phyloP scores from a whole-genome alignment of 1,139 yeast species.

The Kluyveromyces sp. region DNA sequence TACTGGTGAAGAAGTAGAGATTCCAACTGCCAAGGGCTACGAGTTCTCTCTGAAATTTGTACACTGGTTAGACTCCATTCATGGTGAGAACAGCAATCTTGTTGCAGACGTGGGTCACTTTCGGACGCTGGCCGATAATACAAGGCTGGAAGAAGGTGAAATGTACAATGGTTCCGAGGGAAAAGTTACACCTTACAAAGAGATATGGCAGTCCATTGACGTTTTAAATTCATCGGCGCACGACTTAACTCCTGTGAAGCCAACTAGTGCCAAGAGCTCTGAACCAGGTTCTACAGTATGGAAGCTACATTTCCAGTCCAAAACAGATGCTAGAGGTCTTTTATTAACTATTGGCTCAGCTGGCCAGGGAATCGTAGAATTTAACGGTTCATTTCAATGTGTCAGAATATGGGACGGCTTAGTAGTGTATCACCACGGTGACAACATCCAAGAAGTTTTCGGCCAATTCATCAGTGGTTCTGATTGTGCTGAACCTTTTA shows the following conservation, averaged over 20 bases:
- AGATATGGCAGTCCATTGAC: constrained; percentile 48
- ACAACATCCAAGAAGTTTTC: constrained; percentile 5
- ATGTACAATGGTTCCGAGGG: constrained; percentile 42
- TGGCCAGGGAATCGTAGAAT: constrained; percentile 41
- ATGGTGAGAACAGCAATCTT: constrained; percentile 13
- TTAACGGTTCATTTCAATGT: constrained; percentile 20
- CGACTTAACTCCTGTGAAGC: constrained; percentile 19
- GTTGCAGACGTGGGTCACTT: constrained; percentile 42
- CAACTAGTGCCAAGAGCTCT: background rate
- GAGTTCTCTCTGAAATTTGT: constrained; percentile 10
- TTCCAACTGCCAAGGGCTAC: constrained; percentile 10
- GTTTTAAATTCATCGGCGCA: constrained; percentile 32
- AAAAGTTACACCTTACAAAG: constrained; percentile 37
- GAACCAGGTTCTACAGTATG: constrained; percentile 13
- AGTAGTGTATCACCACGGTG: constrained; percentile 8
- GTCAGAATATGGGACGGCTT: constrained; percentile 9
- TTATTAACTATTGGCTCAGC: constrained; percentile 41
- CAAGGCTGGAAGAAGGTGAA: constrained; percentile 42
- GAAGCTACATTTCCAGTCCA: constrained; percentile 25
- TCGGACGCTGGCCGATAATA: constrained; percentile 33
- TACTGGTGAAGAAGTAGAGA: constrained; percentile 10
- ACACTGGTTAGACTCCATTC: constrained; percentile 8
- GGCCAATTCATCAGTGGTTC: constrained; percentile 3
- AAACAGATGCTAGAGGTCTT: constrained; percentile 34
- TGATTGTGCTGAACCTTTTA: background rate